A percentile compares a stretch with the other conserved stretches of the same genome.
These are phyloP conservation scores for Dentipellis fragilis DNA, from an alignment of 768 basidiomycete species.

Conservation along the genomic window DNA sequence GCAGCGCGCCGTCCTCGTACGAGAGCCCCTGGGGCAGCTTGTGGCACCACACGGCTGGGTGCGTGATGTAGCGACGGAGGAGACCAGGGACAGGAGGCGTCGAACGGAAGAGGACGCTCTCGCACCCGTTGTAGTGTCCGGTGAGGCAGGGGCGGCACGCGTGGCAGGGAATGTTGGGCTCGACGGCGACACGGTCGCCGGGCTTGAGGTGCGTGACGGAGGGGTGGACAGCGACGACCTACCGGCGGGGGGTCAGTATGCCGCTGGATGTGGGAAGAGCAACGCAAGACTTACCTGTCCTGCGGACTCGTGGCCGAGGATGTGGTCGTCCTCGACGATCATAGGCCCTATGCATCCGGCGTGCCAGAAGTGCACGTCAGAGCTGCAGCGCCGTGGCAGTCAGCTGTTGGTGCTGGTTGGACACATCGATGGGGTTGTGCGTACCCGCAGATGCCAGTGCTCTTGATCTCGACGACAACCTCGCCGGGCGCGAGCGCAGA, in stretches of 20 bases:
- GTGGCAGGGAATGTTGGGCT: conserved; percentile 61
- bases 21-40: conserved; percentile 50
- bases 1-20: conserved; percentile 59
- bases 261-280: not conserved
- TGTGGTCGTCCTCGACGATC: conserved; percentile 51
- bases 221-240: conserved; percentile 5
- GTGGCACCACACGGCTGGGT: conserved; percentile 33
- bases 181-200: conserved; percentile 60
- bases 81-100: conserved; percentile 44
- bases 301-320: conserved; percentile 54
- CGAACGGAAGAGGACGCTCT: conserved; percentile 50
- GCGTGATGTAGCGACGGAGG: conserved; percentile 11
- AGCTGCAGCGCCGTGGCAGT: conserved; percentile 28
- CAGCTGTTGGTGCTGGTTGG: not conserved
- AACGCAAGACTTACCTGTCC: conserved; percentile 34
- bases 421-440: conserved; percentile 11
- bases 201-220: conserved; percentile 14
- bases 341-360: conserved; percentile 61
- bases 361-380: conserved; percentile 68
- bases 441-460: conserved; percentile 63
- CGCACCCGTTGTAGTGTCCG: conserved; percentile 58
- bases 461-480: conserved; percentile 54
- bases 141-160: conserved; percentile 52
- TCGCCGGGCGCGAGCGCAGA: conserved; percentile 29
- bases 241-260: not conserved